Percentiles rank a stretch among this genome's conserved stretches.
Conservation (phyloP, 2,329 filamentous ascomycete genomes). For the Helicocarpus griseus region DNA sequence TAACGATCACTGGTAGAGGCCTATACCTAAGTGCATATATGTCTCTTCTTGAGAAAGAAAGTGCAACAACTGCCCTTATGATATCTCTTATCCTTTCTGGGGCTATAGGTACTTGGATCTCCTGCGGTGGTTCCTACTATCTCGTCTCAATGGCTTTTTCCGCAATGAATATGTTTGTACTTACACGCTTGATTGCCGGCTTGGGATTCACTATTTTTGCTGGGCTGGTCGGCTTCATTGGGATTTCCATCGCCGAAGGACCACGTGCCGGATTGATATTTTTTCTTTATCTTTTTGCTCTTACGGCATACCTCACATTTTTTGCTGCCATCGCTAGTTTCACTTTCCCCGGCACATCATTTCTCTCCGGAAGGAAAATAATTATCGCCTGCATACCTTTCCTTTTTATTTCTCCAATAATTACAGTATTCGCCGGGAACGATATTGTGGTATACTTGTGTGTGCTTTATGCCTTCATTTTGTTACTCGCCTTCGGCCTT, state of each 20-base stretch:
- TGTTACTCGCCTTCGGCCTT: slow-evolving; percentile 43
- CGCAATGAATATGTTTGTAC: slow-evolving; percentile 46
- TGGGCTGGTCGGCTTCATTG: slow-evolving; percentile 44
- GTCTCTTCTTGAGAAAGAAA: slow-evolving; percentile 39
- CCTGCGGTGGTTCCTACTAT: slow-evolving; percentile 54
- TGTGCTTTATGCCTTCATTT: slow-evolving; percentile 45
- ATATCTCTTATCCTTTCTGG: slow-evolving; percentile 50
- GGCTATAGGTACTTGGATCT: slow-evolving; percentile 54
- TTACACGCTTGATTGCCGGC: slow-evolving; percentile 44
- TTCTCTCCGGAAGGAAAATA: slow-evolving; percentile 48
- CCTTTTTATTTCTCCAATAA: slow-evolving; percentile 47
- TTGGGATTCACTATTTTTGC: slow-evolving; percentile 43
- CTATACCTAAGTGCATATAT: slow-evolving; percentile 53
- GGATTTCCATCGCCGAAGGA: slow-evolving; percentile 38
- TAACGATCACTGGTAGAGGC: slow-evolving; percentile 51
- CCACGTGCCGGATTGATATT: slow-evolving; percentile 46
- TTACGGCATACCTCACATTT: slow-evolving; percentile 51
- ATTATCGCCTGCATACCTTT: slow-evolving; percentile 48
- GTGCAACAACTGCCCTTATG: slow-evolving; percentile 50
- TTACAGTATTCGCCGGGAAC: slow-evolving; percentile 44
- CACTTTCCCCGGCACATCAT: slow-evolving; percentile 45
- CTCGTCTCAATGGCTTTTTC: slow-evolving; percentile 48
- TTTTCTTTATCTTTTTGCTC: slow-evolving; percentile 48
- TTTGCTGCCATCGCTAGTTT: slow-evolving; percentile 46
- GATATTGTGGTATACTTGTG: slow-evolving; percentile 49